Conservation (phyloP, 2,329 filamentous ascomycete genomes). For the Botrytis sinoallii region DNA sequence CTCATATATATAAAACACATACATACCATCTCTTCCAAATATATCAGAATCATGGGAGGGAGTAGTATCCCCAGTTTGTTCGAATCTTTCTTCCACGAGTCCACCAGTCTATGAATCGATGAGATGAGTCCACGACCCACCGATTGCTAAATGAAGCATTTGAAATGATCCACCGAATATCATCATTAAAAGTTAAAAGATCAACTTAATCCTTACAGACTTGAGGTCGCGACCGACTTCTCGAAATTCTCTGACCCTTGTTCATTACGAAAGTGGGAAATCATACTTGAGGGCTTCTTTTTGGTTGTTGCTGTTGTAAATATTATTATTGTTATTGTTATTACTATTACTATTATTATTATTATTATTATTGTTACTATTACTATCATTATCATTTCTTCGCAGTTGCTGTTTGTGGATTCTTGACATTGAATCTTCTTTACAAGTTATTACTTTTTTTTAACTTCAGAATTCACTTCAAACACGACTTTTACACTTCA, state of each 20-base stretch:
- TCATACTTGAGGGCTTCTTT: not conserved
- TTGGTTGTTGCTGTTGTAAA: not conserved
- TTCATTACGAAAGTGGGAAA: not conserved
- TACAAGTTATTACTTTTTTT: not conserved
- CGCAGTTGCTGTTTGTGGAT: not conserved
- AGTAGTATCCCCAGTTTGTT: slow-evolving; percentile 1
- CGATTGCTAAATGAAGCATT: not conserved
- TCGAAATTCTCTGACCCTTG: not conserved
- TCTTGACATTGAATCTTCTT: not conserved
- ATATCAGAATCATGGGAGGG: not conserved
- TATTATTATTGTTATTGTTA: not conserved
- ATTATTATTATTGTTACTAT: no score
- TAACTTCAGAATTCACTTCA: not conserved
- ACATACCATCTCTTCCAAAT: not conserved
- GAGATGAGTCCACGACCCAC: not conserved
- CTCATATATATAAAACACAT: not conserved
- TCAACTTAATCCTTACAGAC: not conserved
- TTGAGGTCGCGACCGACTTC: not conserved
- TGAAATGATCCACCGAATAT: not conserved
- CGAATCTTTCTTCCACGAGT: not conserved
- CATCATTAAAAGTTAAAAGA: not conserved
- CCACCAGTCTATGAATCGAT: not conserved
- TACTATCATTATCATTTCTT: not conserved
- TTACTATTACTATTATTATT: not conserved
- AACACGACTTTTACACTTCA: not conserved